Percentiles rank a stretch among this genome's conserved stretches.
These are phyloP conservation scores for Lasiosphaeris hirsuta DNA, from an alignment of 495 filamentous ascomycete species.

Conservation along the genomic window DNA sequence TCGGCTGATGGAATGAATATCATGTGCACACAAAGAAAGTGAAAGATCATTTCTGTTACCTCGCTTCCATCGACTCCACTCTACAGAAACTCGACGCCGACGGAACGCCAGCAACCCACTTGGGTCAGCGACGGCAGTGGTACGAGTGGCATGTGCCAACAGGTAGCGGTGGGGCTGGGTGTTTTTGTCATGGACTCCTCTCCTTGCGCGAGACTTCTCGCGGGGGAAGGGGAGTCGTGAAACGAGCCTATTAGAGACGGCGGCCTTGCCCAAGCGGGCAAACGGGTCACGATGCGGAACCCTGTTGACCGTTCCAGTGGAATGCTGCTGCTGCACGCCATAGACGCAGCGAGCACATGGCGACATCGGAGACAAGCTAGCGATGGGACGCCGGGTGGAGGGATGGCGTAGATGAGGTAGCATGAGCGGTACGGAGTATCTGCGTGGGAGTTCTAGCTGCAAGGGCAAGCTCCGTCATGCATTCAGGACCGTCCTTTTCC, in stretches of 20 bases:
- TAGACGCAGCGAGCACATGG: slow-evolving; percentile 8
- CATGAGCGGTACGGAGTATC: neutral
- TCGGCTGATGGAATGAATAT: too few relatives aligned
- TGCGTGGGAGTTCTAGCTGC: neutral
- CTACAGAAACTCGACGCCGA: too few relatives aligned
- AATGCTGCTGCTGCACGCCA: slow-evolving; percentile 13
- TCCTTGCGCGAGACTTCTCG: neutral
- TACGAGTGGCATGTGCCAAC: too few relatives aligned
- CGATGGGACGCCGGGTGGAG: slow-evolving; percentile 3
- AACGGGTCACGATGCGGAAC: neutral
- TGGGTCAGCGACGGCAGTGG: too few relatives aligned
- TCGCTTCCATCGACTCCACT: too few relatives aligned
- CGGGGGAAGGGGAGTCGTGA: slow-evolving; percentile 5
- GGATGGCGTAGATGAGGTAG: slow-evolving; percentile 6
- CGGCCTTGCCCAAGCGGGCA: slow-evolving; percentile 7
- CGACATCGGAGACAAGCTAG: slow-evolving; percentile 5
- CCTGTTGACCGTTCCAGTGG: neutral
- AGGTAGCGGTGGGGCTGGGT: too few relatives aligned
- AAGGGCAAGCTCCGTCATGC: slow-evolving; percentile 13
- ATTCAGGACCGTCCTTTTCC: neutral
- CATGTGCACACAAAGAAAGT: too few relatives aligned
- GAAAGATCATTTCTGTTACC: too few relatives aligned
- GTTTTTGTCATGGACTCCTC: too few relatives aligned
- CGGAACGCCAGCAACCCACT: too few relatives aligned
- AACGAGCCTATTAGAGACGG: slow-evolving; percentile 6